Conservation (phyloP, 108 stramenopile species). For the Bacterosira constricta region DNA sequence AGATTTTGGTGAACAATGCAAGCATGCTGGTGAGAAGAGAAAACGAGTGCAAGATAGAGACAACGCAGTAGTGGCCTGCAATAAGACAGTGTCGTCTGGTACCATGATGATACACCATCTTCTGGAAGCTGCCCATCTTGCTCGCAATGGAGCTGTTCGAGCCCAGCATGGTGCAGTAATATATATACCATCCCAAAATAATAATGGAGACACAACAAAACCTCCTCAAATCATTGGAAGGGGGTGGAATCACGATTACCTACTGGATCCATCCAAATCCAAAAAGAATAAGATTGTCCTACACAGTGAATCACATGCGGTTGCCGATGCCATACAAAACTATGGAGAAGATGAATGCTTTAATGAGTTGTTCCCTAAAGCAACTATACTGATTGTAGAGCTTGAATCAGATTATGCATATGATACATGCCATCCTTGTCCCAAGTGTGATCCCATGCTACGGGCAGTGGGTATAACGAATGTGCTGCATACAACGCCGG, state of each 20-base stretch:
- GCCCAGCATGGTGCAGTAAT: slow-evolving; percentile 44
- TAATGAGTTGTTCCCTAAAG: slow-evolving; percentile 20
- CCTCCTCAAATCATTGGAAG: slow-evolving; percentile 18
- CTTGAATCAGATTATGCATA: slow-evolving; percentile 35
- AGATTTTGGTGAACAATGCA: slow-evolving; percentile 13
- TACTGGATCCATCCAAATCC: slow-evolving; percentile 1
- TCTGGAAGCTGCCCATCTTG: slow-evolving; percentile 39
- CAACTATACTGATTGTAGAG: slow-evolving; percentile 41
- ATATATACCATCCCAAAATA: not conserved
- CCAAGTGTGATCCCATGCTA: slow-evolving; percentile 41
- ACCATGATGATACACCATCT: slow-evolving; percentile 6
- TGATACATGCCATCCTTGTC: slow-evolving; percentile 41
- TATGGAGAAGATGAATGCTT: slow-evolving; percentile 45
- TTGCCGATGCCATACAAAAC: slow-evolving; percentile 29
- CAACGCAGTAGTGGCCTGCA: not conserved
- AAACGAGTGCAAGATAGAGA: not conserved
- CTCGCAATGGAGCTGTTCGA: slow-evolving; percentile 29
- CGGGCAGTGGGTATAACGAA: slow-evolving; percentile 39
- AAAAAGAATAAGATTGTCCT: slow-evolving; percentile 42
- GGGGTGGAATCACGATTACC: slow-evolving; percentile 43
- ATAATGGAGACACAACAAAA: not conserved
- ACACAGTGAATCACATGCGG: slow-evolving; percentile 38
- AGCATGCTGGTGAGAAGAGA: slow-evolving; percentile 25
- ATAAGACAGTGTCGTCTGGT: too few species aligned
- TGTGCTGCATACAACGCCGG: slow-evolving; percentile 28